A percentile compares a stretch with the other conserved stretches of the same genome.
phyloP scores from a whole-genome alignment of 495 filamentous ascomycete species.

The Xylaria palmicola region DNA sequence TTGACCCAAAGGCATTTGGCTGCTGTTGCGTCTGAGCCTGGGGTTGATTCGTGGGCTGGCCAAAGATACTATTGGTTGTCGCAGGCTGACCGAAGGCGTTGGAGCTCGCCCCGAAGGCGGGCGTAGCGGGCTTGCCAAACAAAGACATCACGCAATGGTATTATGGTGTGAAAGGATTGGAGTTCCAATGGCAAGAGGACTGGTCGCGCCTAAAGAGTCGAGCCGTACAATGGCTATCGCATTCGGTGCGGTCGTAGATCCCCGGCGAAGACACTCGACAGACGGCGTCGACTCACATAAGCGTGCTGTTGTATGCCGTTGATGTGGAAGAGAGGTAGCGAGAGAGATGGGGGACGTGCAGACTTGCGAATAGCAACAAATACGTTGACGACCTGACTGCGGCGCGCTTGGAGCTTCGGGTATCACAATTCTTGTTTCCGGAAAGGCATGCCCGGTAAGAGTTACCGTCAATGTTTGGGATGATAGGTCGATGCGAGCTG shows the following conservation, averaged over 20 bases:
- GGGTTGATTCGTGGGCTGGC: conserved; percentile 19
- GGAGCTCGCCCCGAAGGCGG: conserved; percentile 19
- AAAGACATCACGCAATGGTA: conserved; percentile 19
- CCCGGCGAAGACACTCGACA: background rate
- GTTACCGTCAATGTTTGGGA: conserved; percentile 1
- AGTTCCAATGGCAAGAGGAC: background rate
- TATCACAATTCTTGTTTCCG: conserved; percentile 3
- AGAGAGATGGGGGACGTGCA: background rate
- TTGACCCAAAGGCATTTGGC: conserved; percentile 17
- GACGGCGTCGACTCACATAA: background rate
- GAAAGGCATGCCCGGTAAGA: background rate
- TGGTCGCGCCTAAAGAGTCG: background rate
- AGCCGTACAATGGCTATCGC: background rate
- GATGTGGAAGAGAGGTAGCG: too few relatives aligned
- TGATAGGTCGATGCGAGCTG: background rate
- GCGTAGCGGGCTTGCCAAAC: conserved; percentile 24
- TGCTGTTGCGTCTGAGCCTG: conserved; percentile 24
- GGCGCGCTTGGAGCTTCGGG: background rate
- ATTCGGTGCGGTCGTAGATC: background rate
- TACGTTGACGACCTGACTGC: background rate
- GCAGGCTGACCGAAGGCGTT: conserved; percentile 17
- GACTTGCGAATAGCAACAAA: background rate
- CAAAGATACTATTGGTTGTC: conserved; percentile 14
- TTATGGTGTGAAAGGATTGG: background rate
- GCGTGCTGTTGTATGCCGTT: too few relatives aligned